These are phyloP conservation scores for Pinus taeda DNA, from an alignment of 75 land plant genomes.

Conservation along the genomic window DNA sequence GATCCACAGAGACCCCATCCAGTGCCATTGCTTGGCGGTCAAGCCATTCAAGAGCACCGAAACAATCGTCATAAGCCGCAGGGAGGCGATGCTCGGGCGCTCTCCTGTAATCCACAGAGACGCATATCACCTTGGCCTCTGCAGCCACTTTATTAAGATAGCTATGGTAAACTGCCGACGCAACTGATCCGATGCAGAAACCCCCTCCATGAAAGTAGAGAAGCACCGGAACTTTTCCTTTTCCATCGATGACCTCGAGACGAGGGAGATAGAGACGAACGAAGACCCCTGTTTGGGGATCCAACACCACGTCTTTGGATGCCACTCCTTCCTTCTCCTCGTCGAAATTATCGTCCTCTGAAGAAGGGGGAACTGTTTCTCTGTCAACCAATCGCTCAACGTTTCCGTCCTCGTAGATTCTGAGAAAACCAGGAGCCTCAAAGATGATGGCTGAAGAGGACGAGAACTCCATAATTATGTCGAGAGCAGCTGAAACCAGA, in stretches of 20 bases:
- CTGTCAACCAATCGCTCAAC: too few relatives aligned
- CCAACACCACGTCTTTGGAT: constrained; percentile 50
- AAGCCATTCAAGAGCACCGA: constrained; percentile 41
- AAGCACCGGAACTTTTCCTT: constrained; percentile 23
- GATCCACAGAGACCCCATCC: constrained; percentile 1
- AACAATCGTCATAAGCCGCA: constrained; percentile 52
- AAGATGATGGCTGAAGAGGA: too few relatives aligned
- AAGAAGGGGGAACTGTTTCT: too few relatives aligned
- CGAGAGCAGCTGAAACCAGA: too few relatives aligned
- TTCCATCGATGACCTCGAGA: neutral
- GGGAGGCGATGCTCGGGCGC: constrained; percentile 53
- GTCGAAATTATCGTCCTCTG: too few relatives aligned
- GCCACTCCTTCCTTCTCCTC: constrained; percentile 21
- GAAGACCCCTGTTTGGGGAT: constrained; percentile 36
- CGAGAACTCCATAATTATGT: too few relatives aligned
- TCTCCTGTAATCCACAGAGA: constrained; percentile 60
- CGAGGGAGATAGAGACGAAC: constrained; percentile 55
- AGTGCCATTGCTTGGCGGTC: neutral
- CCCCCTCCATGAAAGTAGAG: constrained; percentile 54
- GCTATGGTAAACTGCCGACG: constrained; percentile 20
- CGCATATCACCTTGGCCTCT: constrained; percentile 22
- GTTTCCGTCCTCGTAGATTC: too few relatives aligned
- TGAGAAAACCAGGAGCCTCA: too few relatives aligned
- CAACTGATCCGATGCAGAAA: constrained; percentile 33
- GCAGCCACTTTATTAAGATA: constrained; percentile 31